phyloP scores from a whole-genome alignment of 139 green algal species.

The Haematococcus lacustris region DNA sequence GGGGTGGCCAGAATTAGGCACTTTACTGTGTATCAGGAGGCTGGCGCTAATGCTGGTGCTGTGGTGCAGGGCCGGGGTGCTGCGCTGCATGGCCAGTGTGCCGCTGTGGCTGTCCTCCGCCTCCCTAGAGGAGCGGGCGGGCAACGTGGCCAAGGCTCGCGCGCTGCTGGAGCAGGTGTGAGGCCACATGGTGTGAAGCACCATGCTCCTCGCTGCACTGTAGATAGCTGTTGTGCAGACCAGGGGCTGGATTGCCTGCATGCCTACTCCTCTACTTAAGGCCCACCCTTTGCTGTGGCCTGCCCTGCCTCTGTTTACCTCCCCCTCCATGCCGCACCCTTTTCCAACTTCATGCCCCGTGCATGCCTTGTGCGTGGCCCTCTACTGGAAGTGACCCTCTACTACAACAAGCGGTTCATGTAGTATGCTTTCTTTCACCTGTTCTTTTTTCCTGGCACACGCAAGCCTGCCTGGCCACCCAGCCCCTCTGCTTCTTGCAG shows the following conservation, averaged over 20 bases:
- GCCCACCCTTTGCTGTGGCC: too few species aligned
- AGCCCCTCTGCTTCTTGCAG: background rate
- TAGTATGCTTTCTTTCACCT: background rate
- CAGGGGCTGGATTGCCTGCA: too few species aligned
- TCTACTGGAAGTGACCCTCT: too few species aligned
- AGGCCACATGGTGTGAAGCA: background rate
- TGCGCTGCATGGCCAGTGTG: constrained; percentile 53
- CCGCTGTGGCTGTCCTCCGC: constrained; percentile 66
- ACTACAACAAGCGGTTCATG: too few species aligned
- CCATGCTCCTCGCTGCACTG: background rate
- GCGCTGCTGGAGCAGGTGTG: constrained; percentile 47
- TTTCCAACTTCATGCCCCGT: background rate
- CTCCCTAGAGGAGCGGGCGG: constrained; percentile 70
- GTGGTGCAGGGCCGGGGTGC: constrained; percentile 16
- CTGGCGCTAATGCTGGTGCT: background rate
- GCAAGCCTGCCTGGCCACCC: too few species aligned
- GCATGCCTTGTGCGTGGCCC: background rate
- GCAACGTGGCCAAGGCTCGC: constrained; percentile 59
- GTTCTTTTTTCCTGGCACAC: too few species aligned
- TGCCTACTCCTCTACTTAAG: too few species aligned
- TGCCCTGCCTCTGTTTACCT: too few species aligned
- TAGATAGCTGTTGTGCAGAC: background rate
- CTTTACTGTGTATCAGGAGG: too few species aligned
- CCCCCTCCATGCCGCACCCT: too few species aligned
- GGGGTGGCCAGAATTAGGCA: too few species aligned